Conservation (phyloP, 257 asterid species). For the Jacaranda copaia region DNA sequence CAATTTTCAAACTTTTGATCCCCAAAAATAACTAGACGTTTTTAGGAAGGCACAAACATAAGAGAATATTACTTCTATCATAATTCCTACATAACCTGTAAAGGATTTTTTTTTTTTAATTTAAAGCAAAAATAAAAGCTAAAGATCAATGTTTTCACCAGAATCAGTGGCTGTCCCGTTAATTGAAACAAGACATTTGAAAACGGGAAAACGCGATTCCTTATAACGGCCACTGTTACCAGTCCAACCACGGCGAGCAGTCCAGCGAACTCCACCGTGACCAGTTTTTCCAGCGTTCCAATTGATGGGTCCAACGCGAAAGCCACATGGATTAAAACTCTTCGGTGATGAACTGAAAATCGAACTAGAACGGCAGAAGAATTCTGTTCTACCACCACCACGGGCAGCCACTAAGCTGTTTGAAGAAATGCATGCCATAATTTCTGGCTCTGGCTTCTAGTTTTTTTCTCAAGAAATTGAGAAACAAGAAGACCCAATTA, state of each 20-base stretch:
- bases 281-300: conserved; percentile 35
- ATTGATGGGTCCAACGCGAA: conserved; percentile 34
- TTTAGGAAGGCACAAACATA: background rate
- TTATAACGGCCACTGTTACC: background rate
- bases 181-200: conserved; percentile 41
- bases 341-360: conserved; percentile 38
- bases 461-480: background rate
- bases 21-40: background rate
- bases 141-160: conserved; percentile 33
- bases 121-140: background rate
- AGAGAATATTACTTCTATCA: background rate
- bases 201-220: conserved; percentile 36
- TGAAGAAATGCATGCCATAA: conserved; percentile 39
- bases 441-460: background rate
- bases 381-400: conserved; percentile 27
- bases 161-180: conserved; percentile 45
- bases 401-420: conserved; percentile 21
- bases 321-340: conserved; percentile 25
- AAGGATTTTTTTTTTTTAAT: background rate
- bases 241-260: conserved; percentile 35
- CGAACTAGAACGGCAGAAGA: conserved; percentile 18
- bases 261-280: conserved; percentile 27
- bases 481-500: background rate
- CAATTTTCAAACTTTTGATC: background rate
- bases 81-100: background rate